Conservation (phyloP, 2,329 filamentous ascomycete species). For the Cladosporium velox region DNA sequence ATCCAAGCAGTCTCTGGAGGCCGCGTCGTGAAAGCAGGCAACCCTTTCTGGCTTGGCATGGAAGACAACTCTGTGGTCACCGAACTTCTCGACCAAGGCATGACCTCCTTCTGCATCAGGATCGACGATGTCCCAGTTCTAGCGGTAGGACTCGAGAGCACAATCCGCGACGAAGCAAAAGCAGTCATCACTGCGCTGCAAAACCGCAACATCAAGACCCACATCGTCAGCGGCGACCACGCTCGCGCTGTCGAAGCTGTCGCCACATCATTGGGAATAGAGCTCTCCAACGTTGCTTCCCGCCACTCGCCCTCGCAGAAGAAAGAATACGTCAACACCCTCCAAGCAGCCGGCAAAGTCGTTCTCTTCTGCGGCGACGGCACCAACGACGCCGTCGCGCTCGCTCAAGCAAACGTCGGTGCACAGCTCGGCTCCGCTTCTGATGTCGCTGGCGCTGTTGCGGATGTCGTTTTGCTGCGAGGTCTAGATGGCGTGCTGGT, state of each 20-base stretch:
- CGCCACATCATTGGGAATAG: conserved; percentile 49
- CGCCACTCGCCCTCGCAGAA: conserved; percentile 58
- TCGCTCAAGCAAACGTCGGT: conserved; percentile 71
- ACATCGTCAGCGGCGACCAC: conserved; percentile 61
- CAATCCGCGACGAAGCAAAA: conserved; percentile 52
- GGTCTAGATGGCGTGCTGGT: conserved; percentile 58
- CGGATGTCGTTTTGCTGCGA: conserved; percentile 67
- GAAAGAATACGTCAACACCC: conserved; percentile 50
- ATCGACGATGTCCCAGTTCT: conserved; percentile 47
- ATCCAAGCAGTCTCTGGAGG: conserved; percentile 43
- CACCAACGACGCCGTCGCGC: conserved; percentile 74
- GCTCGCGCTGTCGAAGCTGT: conserved; percentile 50
- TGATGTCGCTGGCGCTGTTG: conserved; percentile 66
- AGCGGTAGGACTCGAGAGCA: conserved; percentile 54
- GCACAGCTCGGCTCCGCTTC: conserved; percentile 65
- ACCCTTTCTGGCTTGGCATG: conserved; percentile 49
- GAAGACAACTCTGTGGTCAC: conserved; percentile 36
- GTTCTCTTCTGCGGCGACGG: conserved; percentile 76
- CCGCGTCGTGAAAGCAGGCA: conserved; percentile 47
- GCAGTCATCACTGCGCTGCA: conserved; percentile 55
- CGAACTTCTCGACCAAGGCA: conserved; percentile 42
- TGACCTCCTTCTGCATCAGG: conserved; percentile 61
- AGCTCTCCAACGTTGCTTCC: conserved; percentile 43
- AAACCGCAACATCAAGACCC: conserved; percentile 51
- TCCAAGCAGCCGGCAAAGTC: conserved; percentile 27